These are phyloP conservation scores for Fusarium nematophilum DNA, from an alignment of 2,329 filamentous ascomycete species.

Conservation along the genomic window DNA sequence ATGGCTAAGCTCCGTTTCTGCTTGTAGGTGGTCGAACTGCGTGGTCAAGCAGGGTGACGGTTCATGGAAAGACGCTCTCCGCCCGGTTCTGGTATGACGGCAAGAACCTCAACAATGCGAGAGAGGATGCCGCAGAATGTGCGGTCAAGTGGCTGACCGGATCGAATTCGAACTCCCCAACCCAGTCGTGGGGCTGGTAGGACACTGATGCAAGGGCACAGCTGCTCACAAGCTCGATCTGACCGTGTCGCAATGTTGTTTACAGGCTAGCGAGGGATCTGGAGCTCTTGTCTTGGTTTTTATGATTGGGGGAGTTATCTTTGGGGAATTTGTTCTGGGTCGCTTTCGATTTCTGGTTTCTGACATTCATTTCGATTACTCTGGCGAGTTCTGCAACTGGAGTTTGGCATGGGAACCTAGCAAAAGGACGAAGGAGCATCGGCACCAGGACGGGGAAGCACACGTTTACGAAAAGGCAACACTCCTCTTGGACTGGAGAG, in stretches of 20 bases:
- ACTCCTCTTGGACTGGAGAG: neutral
- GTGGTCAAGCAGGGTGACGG: conserved; percentile 85
- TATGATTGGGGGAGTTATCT: conserved; percentile 15
- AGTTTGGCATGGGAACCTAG: conserved; percentile 38
- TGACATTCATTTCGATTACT: conserved; percentile 10
- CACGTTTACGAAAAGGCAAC: conserved; percentile 8
- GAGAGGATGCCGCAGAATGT: conserved; percentile 90
- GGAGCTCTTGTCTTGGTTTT: neutral
- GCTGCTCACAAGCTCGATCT: conserved; percentile 7
- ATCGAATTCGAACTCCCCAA: conserved; percentile 45
- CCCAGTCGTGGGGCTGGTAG: conserved; percentile 41
- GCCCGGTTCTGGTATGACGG: conserved; percentile 94
- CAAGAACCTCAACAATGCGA: conserved; percentile 86
- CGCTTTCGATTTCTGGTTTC: conserved; percentile 11
- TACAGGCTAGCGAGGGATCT: neutral
- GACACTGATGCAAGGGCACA: conserved; percentile 2
- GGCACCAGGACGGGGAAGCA: conserved; percentile 14
- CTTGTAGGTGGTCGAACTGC: conserved; percentile 83
- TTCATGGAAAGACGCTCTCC: conserved; percentile 72
- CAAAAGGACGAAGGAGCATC: conserved; percentile 21
- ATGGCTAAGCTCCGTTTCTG: conserved; percentile 3
- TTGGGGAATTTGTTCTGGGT: conserved; percentile 7
- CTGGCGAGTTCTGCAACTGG: conserved; percentile 28
- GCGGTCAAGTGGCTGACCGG: conserved; percentile 70
- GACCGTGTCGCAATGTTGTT: neutral